A percentile compares a stretch with the other conserved stretches of the same genome.
Evolutionary conservation across 176 grass and related monocot species (phyloP).

Genomic region (Miscanthus lutarioriparius): DNA sequence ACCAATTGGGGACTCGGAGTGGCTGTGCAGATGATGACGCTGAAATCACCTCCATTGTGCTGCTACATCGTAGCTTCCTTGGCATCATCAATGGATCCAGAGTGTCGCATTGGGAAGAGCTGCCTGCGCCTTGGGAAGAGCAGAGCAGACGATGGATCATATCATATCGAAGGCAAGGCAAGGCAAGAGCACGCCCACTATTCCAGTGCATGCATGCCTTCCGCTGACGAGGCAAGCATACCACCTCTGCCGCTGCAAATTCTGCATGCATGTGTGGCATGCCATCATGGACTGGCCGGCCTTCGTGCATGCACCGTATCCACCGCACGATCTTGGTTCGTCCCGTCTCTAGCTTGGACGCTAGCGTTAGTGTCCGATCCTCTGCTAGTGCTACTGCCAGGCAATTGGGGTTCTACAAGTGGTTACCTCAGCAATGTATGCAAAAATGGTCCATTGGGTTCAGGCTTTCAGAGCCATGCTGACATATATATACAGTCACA

Average conservation of each 20-base stretch:
- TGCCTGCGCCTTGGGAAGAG: neutral
- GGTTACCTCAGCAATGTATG: neutral
- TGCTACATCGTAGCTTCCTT: neutral
- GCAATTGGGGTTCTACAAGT: constrained; percentile 30
- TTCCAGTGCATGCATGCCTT: neutral
- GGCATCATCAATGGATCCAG: neutral
- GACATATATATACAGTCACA: neutral
- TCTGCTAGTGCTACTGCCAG: neutral
- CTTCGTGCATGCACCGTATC: constrained; percentile 43
- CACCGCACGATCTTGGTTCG: constrained; percentile 31
- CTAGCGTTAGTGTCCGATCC: neutral
- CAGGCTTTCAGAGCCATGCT: neutral
- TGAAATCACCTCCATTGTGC: no score
- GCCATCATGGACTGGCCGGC: neutral
- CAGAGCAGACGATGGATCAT: no score
- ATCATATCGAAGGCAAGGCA: no score
- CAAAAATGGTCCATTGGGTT: neutral
- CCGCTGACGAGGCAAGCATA: neutral
- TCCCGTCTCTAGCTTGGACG: constrained; percentile 25
- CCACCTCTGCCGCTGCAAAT: constrained; percentile 8
- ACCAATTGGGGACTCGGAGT: no score
- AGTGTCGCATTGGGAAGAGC: neutral
- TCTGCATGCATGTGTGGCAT: constrained; percentile 8
- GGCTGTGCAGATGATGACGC: no score
- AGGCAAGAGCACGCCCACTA: neutral